Evolutionary conservation across 768 basidiomycete species (phyloP), one percentile per base, ranked within the genome.

Genomic region (Scleroderma citrinum): DNA sequence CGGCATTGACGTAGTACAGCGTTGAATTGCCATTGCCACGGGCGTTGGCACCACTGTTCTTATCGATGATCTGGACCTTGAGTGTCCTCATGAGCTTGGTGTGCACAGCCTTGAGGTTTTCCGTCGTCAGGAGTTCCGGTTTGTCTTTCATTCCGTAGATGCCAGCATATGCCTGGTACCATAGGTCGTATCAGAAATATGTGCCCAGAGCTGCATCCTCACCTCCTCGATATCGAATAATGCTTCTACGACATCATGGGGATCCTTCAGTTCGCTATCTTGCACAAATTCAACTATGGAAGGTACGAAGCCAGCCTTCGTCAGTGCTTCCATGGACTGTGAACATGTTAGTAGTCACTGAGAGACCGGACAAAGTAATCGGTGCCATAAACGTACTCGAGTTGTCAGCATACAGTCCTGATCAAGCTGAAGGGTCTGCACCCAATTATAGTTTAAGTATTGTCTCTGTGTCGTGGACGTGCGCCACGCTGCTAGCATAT

Each of bases 41-140:
- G 24, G 13, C 12, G 13, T 16, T 44, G 17, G 32, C n/a, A n/a
- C 41, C 14, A 19, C 17, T n/a, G 13, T 26, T 42, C 7, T 26
- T 42, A 11, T 61, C 57, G 39, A 50, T 29, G 47, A 63, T 54
- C 42, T 53, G 62, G 34, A 66, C 24, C 54, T 66, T 66, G 47
- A 66, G 66, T 17, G 66, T 54, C 24, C 59, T 56, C 64, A 66
- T 66, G 17, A 66, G 52, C 39, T 58, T 63, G n/a, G 49, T 21
- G 30, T 66, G 64, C 31, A 66, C 61, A 3, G 39, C 52, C 38
- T 67, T 67, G 49, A 67, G 57, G 47, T 39, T 54, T 20, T 59
- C 64, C 0, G 66, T 61, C 3, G 64, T 61, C 38, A 66, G 44
- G 12, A 47, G 54, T 19, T 66, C 64, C 7, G 61, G 57, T 31